Percentiles rank a stretch among this genome's conserved stretches.
These are phyloP conservation scores for Hypomontagnella monticulosa DNA, from an alignment of 495 filamentous ascomycete species.

Conservation along the genomic window DNA sequence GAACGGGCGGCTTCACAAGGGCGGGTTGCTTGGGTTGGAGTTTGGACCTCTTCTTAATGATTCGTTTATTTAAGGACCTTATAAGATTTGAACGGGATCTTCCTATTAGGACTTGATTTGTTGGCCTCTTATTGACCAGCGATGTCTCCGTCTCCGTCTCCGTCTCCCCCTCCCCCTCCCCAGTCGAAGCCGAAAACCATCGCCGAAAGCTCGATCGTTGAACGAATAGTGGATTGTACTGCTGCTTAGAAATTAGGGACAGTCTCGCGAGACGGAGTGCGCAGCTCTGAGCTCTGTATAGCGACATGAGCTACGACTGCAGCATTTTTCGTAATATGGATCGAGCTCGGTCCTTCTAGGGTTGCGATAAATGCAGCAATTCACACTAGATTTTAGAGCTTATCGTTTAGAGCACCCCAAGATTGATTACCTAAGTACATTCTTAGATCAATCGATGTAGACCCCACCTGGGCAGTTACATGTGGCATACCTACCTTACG, in stretches of 20 bases:
- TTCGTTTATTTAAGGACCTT: not conserved
- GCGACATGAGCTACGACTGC: conserved; percentile 53
- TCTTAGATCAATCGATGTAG: not conserved
- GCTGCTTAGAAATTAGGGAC: conserved; percentile 50
- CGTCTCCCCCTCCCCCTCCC: no score
- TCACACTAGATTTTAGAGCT: conserved; percentile 21
- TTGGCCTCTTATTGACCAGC: not conserved
- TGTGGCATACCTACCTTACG: no score
- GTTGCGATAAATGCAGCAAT: not conserved
- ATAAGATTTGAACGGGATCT: not conserved
- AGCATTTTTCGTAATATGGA: conserved; percentile 38
- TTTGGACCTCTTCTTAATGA: conserved; percentile 12
- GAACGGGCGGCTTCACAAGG: conserved; percentile 18
- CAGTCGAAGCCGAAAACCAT: conserved; percentile 20
- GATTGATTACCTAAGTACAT: conserved; percentile 2
- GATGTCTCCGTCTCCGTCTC: conserved; percentile 2
- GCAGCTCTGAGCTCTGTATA: conserved; percentile 48
- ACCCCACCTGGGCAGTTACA: no score
- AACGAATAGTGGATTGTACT: conserved; percentile 16
- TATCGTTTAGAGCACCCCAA: not conserved
- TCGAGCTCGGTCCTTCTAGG: conserved; percentile 5
- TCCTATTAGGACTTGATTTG: not conserved
- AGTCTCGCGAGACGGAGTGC: conserved; percentile 34
- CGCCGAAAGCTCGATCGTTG: conserved; percentile 11
- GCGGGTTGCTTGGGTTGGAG: conserved; percentile 2